Evolutionary conservation across 805 yeast genomes (phyloP), one percentile per base, ranked within the genome.

Genomic region (Citeromyces nyonsensis): DNA sequence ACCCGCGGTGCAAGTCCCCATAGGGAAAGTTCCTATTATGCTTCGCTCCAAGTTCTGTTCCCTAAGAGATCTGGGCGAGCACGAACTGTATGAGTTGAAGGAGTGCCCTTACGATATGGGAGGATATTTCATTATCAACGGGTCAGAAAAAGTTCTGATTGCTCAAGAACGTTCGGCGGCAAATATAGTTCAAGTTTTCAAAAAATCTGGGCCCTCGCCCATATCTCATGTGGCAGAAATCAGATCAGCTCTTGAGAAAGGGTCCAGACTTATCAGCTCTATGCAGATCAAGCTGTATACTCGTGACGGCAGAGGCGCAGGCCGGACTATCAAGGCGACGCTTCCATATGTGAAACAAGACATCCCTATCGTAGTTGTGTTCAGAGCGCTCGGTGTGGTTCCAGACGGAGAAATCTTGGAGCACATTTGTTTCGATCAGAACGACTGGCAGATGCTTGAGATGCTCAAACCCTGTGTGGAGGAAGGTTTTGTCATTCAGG

Each of bases 71-170:
- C 68, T 91, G 43, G 74, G 83, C 6, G 97, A 91, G 45, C 84
- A 82, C 44, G 98, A 91, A 57, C 71, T 86, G 48, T 91, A 86
- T 58, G 94, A 85, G 46, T 70, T 91, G 51, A 86, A 91, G 57
- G 99, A 91, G 59, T 91, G 99, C 61, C 98, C 98, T 24, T 91
- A 83, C 57, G 99, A 91, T 66, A 94, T 91, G 93, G 99, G 99
- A 56, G 99, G 99, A 40, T 91, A 91, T 57, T 91, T 91, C 52
- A 86, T 91, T 44, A 91, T 91, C 51, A 91, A 91, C 61, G 99
- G 99, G 47, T 84, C 96, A 13, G 99, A 91, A 55, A 91, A 91
- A 56, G 99, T 91, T 35, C 65, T 91, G 48, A 91, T 91, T 62
- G 99, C 99, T 24, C 99, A 91, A 60, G 99, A 91, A 59, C 74